Evolutionary conservation across 192 early-diverging fungal species (phyloP), one percentile per base, ranked within the genome.

Genomic region (Borealophlyctis nickersoniae): DNA sequence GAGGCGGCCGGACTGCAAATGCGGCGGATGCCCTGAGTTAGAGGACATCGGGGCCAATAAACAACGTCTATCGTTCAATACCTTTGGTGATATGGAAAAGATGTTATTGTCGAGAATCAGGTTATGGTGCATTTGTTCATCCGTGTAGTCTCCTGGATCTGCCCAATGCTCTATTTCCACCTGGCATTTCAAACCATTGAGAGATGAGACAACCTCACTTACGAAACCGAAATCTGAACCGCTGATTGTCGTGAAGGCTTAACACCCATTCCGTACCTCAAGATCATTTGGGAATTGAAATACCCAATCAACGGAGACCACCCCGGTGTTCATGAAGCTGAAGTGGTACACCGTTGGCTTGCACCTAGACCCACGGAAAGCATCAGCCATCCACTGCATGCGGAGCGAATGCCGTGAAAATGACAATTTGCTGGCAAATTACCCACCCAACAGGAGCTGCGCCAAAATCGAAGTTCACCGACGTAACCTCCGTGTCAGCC

Each of bases 91-190:
- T 2, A 84, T 75, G 1, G 62, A 34, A 52, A 84, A 84, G 29
- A 84, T 33, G 13, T 58, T 52, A 56, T 84, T 84, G 51, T 84
- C 82, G 14, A 78, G 51, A 50, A 84, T 82, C 56, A 83, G 63
- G 59, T 80, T 83, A 22, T 73, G 63, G 27, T 73, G 69, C 5
- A 81, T 50, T 52, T 84, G 82, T 49, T 84, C 81, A 14, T 84
- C 82, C 13, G 77, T 75, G 58, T 73, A 81, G 57, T 81, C 77
- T 11, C 78, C 80, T 7, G 77, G 80, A 56, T 81, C 75, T 14
- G 82, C 82, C 82, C 82, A 84, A 27, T 74, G 68, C 53, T 84
- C 82, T 36, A 84, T 72, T 54, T 83, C 77, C 30, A 78, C 71
- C 70, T 70, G 14, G 13, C 50, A n/a, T n/a, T n/a, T n/a, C n/a